Evolutionary conservation across 139 green algal species (phyloP), one percentile per base, ranked within the genome.

Genomic region (Picochlorum sp.): DNA sequence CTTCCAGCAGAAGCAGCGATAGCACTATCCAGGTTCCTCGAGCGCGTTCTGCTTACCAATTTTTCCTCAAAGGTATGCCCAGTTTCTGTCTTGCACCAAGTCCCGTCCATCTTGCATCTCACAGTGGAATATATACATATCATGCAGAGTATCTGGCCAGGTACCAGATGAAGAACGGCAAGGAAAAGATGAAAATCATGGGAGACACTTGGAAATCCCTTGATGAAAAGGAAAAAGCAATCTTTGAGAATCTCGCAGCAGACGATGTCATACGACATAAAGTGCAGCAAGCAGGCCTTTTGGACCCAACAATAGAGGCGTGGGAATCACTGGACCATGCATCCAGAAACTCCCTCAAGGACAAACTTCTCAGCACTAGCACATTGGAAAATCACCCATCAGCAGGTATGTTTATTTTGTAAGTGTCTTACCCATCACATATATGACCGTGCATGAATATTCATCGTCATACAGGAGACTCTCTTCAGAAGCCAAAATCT

Each of bases 81-180:
- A 11, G 8, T 41, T 41, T 41, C 34, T 41, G 34, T 41, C 34
- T 41, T 41, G 7, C 34, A 13, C 7, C 34, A 41, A 7, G 34
- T 4, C 34, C 34, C 7, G 2, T 13, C 14, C 2, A 9, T 11
- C n/a, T 13, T 45, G n/a, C 14, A 28, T 52, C 23, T 55, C 20
- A 57, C 6, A 21, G 13, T 15, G 3, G 14, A 18, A 8, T 59
- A 3, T 28, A 28, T 28, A 28, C 24, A 28, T n/a, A n/a, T 34
- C n/a, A 59, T 59, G 51, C 51, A 65, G 58, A 65, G n/a, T 18
- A 65, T 26, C 20, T 65, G 8, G 18, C 58, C 23, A 52, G 57
- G n/a, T 52, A 65, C 23, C 20, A 50, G 15, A 23, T 18, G 20
- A 52, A 57, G 58, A 49, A 49, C 16, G n/a, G 41, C 13, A 26